A percentile compares a stretch with the other conserved stretches of the same genome.
Evolutionary conservation across 2,329 filamentous ascomycete genomes (phyloP).

Genomic region (Pleomassaria siparia): DNA sequence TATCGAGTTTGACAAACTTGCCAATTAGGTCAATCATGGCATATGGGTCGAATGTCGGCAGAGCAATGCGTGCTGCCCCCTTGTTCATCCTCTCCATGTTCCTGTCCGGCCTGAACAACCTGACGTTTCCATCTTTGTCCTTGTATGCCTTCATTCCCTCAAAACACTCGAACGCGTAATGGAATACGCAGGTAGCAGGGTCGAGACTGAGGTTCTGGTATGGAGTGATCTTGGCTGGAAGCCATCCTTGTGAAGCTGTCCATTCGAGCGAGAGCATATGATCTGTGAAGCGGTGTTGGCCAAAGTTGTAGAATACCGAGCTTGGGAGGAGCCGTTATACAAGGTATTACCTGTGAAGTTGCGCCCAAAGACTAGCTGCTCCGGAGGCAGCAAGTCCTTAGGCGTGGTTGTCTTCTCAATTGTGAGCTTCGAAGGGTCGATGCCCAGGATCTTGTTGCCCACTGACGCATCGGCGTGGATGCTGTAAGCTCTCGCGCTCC

Average conservation of each 20-base stretch:
- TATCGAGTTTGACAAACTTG: constrained; percentile 76
- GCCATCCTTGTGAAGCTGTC: constrained; percentile 83
- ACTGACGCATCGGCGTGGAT: constrained; percentile 50
- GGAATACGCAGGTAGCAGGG: constrained; percentile 94
- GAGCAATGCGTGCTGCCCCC: constrained; percentile 85
- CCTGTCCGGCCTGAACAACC: constrained; percentile 90
- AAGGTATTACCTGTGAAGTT: constrained; percentile 77
- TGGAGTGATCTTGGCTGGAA: constrained; percentile 77
- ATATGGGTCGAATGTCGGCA: constrained; percentile 79
- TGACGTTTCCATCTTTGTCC: constrained; percentile 73
- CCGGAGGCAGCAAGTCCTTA: constrained; percentile 70
- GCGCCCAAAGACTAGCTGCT: constrained; percentile 85
- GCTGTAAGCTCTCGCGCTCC: constrained; percentile 51
- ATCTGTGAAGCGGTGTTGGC: constrained; percentile 58
- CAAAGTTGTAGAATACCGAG: neutral
- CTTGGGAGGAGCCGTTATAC: constrained; percentile 5
- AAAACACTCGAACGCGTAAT: constrained; percentile 98
- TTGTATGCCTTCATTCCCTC: constrained; percentile 99
- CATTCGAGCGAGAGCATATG: constrained; percentile 97
- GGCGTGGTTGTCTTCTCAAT: constrained; percentile 75
- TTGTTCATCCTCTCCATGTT: constrained; percentile 97
- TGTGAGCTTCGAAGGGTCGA: constrained; percentile 76
- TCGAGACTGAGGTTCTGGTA: constrained; percentile 98
- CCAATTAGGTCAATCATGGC: constrained; percentile 80
- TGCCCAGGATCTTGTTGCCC: constrained; percentile 60